Conservation (phyloP, 768 basidiomycete genomes). For the Baorangia bicolor region DNA sequence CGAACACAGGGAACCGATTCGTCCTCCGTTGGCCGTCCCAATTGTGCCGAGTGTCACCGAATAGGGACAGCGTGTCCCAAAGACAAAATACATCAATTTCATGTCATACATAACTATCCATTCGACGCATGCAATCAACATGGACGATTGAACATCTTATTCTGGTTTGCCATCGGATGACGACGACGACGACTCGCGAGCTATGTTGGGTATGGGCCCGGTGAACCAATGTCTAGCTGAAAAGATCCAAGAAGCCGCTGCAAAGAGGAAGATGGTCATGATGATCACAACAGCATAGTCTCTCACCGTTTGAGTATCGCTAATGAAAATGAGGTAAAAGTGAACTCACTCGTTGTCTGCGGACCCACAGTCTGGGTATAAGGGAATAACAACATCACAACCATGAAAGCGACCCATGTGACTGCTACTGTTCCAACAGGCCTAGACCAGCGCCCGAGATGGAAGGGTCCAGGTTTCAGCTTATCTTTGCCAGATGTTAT, state of each 20-base stretch:
- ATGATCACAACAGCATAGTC: constrained; percentile 31
- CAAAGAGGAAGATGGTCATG: constrained; percentile 29
- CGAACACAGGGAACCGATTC: not conserved
- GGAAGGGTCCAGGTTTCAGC: constrained; percentile 36
- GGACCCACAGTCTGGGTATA: constrained; percentile 16
- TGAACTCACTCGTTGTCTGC: constrained; percentile 33
- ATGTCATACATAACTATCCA: not conserved
- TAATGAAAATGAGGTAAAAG: not conserved
- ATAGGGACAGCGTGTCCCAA: not conserved
- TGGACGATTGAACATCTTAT: not conserved
- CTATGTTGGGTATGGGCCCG: constrained; percentile 32
- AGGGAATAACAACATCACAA: constrained; percentile 36
- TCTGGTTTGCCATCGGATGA: constrained; percentile 1
- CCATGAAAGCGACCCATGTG: constrained; percentile 34
- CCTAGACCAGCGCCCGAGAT: constrained; percentile 29
- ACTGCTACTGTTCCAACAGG: constrained; percentile 32
- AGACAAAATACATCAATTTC: not conserved
- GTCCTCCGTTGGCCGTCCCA: not conserved
- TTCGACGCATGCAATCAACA: not conserved
- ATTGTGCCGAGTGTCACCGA: not conserved
- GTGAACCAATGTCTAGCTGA: constrained; percentile 36
- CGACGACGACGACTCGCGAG: not conserved
- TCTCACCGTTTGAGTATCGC: not conserved
- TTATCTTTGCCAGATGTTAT: constrained; percentile 34
- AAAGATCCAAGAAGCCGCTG: constrained; percentile 30